Conservation (phyloP, 768 basidiomycete genomes). For the Tricholoma bakamatsutake region DNA sequence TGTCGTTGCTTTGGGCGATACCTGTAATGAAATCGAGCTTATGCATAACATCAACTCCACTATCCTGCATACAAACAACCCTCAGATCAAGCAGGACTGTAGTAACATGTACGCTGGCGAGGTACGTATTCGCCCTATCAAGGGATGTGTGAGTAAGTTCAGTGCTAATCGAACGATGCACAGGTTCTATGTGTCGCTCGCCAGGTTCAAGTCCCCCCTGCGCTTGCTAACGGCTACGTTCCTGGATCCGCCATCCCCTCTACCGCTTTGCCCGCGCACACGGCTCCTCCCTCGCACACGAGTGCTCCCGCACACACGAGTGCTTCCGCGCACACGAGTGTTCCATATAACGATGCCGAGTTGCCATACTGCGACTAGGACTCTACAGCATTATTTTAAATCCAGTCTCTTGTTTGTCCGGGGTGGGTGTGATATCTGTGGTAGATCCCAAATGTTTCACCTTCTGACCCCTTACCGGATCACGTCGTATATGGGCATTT, state of each 20-base stretch:
- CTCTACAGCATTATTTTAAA: background rate
- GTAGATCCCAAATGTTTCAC: background rate
- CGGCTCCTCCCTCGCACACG: too few relatives aligned
- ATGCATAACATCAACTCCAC: constrained; percentile 42
- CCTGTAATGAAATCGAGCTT: too few relatives aligned
- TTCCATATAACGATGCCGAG: too few relatives aligned
- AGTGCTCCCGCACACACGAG: too few relatives aligned
- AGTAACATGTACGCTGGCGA: constrained; percentile 72
- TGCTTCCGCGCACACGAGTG: too few relatives aligned
- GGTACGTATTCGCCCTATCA: constrained; percentile 33
- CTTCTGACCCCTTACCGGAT: background rate
- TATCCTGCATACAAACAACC: constrained; percentile 65
- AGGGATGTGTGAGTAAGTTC: background rate
- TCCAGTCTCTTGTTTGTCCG: background rate
- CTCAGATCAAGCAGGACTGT: constrained; percentile 53
- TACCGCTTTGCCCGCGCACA: constrained; percentile 5
- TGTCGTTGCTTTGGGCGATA: constrained; percentile 49
- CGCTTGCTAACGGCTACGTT: constrained; percentile 19
- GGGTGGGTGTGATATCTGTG: background rate
- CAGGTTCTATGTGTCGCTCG: constrained; percentile 49
- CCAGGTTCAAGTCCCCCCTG: constrained; percentile 37
- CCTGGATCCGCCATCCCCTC: constrained; percentile 24
- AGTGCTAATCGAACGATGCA: background rate
- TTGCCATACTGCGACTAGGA: constrained; percentile 47
- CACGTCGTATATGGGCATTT: background rate